phyloP scores from a whole-genome alignment of 2,329 filamentous ascomycete species.

The Venturiaceae sp. region DNA sequence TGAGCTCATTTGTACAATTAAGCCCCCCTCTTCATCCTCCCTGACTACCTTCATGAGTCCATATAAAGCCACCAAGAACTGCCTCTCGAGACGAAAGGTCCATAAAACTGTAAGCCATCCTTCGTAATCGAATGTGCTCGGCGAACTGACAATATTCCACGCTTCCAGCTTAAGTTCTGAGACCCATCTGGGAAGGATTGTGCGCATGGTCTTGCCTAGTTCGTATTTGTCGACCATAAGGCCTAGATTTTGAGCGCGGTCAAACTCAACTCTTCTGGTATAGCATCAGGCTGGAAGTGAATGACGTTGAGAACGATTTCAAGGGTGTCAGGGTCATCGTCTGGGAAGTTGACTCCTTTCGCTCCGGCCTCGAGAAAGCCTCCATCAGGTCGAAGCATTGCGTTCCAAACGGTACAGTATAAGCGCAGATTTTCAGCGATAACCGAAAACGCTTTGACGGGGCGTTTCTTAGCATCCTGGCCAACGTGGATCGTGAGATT shows the following conservation, averaged over 20 bases:
- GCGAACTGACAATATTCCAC: not conserved
- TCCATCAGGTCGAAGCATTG: not conserved
- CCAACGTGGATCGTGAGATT: not conserved
- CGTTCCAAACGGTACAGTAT: not conserved
- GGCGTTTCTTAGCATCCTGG: not conserved
- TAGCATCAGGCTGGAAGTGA: not conserved
- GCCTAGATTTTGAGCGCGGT: not conserved
- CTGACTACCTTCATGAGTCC: not conserved
- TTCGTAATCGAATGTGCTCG: not conserved
- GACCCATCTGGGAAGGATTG: not conserved
- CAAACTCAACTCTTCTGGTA: not conserved
- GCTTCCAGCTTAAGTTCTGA: not conserved
- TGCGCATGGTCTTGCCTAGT: not conserved
- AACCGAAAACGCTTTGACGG: not conserved
- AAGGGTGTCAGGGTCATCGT: conserved; percentile 1
- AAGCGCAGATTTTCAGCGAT: not conserved
- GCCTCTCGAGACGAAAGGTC: not conserved
- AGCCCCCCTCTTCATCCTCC: not conserved
- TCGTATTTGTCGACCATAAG: not conserved
- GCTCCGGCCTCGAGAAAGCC: not conserved
- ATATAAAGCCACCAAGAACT: not conserved
- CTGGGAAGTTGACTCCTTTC: not conserved
- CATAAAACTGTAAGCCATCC: not conserved
- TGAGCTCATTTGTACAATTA: not conserved
- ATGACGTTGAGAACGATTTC: not conserved